Conservation (phyloP, 805 yeast species). For the Saccharomycopsis sp. region DNA sequence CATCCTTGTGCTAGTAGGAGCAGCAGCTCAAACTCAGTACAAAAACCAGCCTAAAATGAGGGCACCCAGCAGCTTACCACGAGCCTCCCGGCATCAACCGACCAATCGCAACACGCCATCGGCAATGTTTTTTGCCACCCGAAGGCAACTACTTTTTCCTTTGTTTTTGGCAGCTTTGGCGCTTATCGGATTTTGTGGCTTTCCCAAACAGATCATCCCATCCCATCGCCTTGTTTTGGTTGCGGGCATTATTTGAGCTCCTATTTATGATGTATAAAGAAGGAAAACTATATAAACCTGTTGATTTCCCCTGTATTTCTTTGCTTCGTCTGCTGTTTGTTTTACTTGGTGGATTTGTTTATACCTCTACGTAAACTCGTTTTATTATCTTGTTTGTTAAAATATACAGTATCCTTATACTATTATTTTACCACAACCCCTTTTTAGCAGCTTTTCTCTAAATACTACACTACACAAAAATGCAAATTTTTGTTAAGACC, state of each 20-base stretch:
- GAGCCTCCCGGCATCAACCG: background rate
- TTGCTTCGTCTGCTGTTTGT: background rate
- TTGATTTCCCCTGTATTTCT: background rate
- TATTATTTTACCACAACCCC: background rate
- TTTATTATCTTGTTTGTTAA: background rate
- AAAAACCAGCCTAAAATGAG: background rate
- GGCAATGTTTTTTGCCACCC: background rate
- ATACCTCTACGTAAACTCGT: background rate
- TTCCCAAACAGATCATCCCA: background rate
- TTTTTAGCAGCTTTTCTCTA: slow-evolving; percentile 15
- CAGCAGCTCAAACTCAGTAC: too few species aligned
- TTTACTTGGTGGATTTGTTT: background rate
- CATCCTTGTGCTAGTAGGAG: too few species aligned
- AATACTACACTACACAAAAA: slow-evolving; percentile 36
- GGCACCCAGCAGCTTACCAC: background rate
- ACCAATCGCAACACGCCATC: background rate
- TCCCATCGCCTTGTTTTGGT: background rate
- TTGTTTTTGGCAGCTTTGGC: background rate
- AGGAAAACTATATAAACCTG: background rate
- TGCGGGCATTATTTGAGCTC: too few species aligned
- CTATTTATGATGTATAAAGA: too few species aligned
- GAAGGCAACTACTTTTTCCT: background rate
- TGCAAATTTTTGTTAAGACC: slow-evolving; percentile 90
- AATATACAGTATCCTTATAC: background rate
- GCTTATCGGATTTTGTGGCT: background rate